Evolutionary conservation across 2,329 filamentous ascomycete species (phyloP), one percentile per base, ranked within the genome.

Genomic region (Endothia cerciana): DNA sequence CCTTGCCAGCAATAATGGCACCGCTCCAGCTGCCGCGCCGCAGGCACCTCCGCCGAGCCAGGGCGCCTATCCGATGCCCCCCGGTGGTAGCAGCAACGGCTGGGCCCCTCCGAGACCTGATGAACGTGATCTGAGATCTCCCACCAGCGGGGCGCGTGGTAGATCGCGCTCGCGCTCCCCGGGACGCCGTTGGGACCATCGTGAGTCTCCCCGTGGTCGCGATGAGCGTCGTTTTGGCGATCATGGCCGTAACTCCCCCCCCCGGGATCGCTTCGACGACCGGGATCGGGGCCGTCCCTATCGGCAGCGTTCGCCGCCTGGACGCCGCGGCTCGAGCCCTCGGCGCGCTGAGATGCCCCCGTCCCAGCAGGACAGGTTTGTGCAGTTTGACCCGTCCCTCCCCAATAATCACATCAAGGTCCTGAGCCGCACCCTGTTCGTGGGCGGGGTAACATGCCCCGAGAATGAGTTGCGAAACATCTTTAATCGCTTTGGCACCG

Each of bases 381-480:
- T 97, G 67, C 90, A 94, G 59, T 91, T 87, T 78, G 95, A 99
- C 77, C 81, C 85, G 62, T 87, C 79, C 8, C 83, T 99, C 67
- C 89, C 91, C 3, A 82, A 86, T 68, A 91, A 91, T 67, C 86
- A 87, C 72, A 97, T 99, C 79, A 95, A 94, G 84, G 95, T 99
- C 36, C 83, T 96, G 66, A 98, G 94, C 78, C 89, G 95, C 73
- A 99, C 95, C 17, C 85, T 99, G 15, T 99, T 99, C 76, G 94
- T 99, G 73, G 95, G 95, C 70, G 95, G 95, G 75, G 95, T 97
- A 69, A 96, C 90, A 85, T 90, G 87, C 66, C 89, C 91, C 7
- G 94, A 99, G 78, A 82, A 85, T 65, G 93, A 98, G 76, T 84
- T 99, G 62, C 89, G 93, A 62, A 81, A 81, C 60, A 88, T 97